Percentiles rank a stretch among this genome's conserved stretches.
These are phyloP conservation scores for Tolypocladium capitatum DNA, from an alignment of 2,329 filamentous ascomycete species.

Conservation along the genomic window DNA sequence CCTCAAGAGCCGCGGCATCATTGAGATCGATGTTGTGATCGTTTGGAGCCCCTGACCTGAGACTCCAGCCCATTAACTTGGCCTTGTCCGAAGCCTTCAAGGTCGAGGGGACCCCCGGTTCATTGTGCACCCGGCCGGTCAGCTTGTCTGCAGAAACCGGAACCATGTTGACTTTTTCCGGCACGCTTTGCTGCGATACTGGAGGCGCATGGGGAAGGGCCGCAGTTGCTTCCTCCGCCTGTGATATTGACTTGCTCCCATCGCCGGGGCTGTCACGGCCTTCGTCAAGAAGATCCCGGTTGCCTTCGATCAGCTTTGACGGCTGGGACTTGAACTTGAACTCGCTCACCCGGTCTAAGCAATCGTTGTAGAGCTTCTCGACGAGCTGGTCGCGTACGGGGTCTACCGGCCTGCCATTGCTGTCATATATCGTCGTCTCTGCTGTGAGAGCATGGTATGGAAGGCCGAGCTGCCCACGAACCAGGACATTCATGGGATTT, in stretches of 20 bases:
- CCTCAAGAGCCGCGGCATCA: conserved; percentile 44
- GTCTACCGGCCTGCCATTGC: conserved; percentile 65
- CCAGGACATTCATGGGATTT: conserved; percentile 82
- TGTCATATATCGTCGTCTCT: conserved; percentile 84
- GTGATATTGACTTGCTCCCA: conserved; percentile 53
- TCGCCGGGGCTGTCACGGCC: conserved; percentile 66
- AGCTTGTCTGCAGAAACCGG: conserved; percentile 54
- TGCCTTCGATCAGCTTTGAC: conserved; percentile 64
- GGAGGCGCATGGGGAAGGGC: conserved; percentile 42
- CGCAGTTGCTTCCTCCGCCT: conserved; percentile 57
- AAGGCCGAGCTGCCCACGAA: conserved; percentile 79
- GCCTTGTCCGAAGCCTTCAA: conserved; percentile 66
- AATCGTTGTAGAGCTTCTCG: conserved; percentile 89
- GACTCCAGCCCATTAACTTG: conserved; percentile 67
- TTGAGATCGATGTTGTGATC: conserved; percentile 61
- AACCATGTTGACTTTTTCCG: conserved; percentile 41
- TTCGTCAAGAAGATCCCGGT: conserved; percentile 67
- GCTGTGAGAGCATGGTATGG: conserved; percentile 69
- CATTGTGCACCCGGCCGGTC: conserved; percentile 59
- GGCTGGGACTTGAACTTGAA: conserved; percentile 70
- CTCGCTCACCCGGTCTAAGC: conserved; percentile 78
- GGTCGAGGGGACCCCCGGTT: conserved; percentile 54
- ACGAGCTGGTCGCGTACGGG: conserved; percentile 66
- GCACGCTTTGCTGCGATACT: conserved; percentile 40
- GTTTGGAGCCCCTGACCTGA: conserved; percentile 50